Percentiles rank a stretch among this genome's conserved stretches.
Conservation (phyloP, 2,329 filamentous ascomycete genomes). For the Bipolaris cookei region DNA sequence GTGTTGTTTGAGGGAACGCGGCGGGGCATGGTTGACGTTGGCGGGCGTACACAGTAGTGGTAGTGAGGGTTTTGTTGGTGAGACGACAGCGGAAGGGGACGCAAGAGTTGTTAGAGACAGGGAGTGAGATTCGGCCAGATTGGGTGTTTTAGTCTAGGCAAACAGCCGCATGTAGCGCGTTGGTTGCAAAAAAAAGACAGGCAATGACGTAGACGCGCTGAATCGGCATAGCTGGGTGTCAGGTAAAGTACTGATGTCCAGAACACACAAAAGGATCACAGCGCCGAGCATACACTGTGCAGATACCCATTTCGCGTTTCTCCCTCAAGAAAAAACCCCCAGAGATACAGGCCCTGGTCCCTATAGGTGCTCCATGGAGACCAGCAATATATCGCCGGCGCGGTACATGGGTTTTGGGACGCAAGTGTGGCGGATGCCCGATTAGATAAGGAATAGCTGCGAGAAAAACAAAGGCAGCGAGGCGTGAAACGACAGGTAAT, state of each 20-base stretch:
- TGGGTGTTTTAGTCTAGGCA: no score
- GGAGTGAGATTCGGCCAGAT: neutral
- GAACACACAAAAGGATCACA: neutral
- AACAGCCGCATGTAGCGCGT: conserved; percentile 8
- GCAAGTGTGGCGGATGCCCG: no score
- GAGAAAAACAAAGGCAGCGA: no score
- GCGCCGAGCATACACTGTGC: neutral
- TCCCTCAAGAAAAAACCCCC: no score
- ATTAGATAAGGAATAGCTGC: no score
- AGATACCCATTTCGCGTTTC: no score
- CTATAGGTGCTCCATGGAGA: no score
- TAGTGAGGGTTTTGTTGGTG: neutral
- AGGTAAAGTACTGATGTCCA: neutral
- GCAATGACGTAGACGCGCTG: conserved; percentile 20
- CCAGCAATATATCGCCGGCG: no score
- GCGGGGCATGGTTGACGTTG: conserved; percentile 39
- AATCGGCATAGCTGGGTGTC: neutral
- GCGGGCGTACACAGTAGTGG: neutral
- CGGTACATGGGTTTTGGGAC: no score
- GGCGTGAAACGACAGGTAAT: no score
- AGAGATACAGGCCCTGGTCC: no score
- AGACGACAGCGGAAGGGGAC: neutral
- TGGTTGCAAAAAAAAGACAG: conserved; percentile 1
- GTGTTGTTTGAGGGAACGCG: conserved; percentile 9
- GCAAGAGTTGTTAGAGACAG: neutral